Evolutionary conservation across 2,329 filamentous ascomycete species (phyloP).

Genomic region (Scedosporium aurantiacum): DNA sequence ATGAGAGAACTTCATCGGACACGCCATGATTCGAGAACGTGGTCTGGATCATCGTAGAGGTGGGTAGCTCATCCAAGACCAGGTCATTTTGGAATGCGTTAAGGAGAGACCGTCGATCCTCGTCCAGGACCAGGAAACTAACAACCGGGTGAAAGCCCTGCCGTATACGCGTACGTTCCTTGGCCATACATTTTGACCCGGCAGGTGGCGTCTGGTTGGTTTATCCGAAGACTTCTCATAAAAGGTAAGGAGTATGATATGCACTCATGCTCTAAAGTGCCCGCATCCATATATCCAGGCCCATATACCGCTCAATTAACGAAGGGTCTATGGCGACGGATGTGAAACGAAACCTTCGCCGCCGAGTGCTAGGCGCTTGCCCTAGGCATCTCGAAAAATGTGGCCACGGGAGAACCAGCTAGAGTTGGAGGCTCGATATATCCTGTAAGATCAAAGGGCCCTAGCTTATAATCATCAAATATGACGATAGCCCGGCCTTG

Average conservation of each 20-base stretch:
- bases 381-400: no score
- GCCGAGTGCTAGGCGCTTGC: no score
- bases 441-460: no score
- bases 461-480: no score
- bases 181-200: background rate
- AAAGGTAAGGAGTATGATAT: background rate
- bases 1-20: background rate
- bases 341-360: no score
- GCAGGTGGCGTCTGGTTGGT: background rate
- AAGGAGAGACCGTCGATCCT: background rate
- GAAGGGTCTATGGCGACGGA: background rate
- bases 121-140: background rate
- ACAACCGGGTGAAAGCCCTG: background rate
- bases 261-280: background rate
- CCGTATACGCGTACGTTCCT: no score
- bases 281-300: background rate
- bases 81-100: background rate
- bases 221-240: background rate
- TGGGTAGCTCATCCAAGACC: background rate
- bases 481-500: no score
- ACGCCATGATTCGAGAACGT: background rate
- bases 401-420: no score
- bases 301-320: background rate
- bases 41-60: background rate
- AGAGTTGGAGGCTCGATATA: no score